phyloP scores from a whole-genome alignment of 495 filamentous ascomycete species.

The Monascus purpureus region DNA sequence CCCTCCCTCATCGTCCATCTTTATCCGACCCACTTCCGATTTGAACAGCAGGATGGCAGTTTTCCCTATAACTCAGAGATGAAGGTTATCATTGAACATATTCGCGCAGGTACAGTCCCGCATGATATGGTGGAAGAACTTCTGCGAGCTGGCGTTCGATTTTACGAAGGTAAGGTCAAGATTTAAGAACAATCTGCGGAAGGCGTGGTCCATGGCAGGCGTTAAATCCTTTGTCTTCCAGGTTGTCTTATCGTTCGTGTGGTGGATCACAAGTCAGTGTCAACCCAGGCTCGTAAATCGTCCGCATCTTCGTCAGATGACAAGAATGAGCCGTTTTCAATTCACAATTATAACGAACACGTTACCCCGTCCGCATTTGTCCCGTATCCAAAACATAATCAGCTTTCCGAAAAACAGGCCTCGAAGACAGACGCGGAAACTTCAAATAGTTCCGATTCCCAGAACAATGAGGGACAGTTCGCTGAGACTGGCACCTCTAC shows the following conservation, averaged over 20 bases:
- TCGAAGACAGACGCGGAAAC: constrained; percentile 15
- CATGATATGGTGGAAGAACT: constrained; percentile 65
- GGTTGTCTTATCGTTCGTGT: constrained; percentile 88
- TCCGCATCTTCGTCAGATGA: constrained; percentile 37
- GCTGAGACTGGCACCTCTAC: constrained; percentile 19
- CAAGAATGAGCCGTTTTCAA: constrained; percentile 59
- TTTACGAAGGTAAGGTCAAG: constrained; percentile 62
- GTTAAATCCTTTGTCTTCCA: constrained; percentile 12
- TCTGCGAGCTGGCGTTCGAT: constrained; percentile 50
- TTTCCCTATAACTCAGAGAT: constrained; percentile 87
- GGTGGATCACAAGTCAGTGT: constrained; percentile 63
- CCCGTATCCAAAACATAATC: constrained; percentile 57
- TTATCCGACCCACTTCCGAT: constrained; percentile 72
- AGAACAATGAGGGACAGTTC: constrained; percentile 12
- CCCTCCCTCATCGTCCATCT: constrained; percentile 83
- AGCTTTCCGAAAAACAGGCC: constrained; percentile 24
- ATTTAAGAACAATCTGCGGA: not conserved
- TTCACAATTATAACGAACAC: constrained; percentile 81
- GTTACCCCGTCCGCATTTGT: constrained; percentile 79
- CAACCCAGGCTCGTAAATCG: constrained; percentile 40
- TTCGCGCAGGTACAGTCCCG: constrained; percentile 51
- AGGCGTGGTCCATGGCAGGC: constrained; percentile 3
- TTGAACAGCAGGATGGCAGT: constrained; percentile 87
- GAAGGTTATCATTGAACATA: constrained; percentile 66
- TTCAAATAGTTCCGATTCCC: constrained; percentile 11